phyloP scores from a whole-genome alignment of 2,329 filamentous ascomycete species.

The Metarhizium robertsii region DNA sequence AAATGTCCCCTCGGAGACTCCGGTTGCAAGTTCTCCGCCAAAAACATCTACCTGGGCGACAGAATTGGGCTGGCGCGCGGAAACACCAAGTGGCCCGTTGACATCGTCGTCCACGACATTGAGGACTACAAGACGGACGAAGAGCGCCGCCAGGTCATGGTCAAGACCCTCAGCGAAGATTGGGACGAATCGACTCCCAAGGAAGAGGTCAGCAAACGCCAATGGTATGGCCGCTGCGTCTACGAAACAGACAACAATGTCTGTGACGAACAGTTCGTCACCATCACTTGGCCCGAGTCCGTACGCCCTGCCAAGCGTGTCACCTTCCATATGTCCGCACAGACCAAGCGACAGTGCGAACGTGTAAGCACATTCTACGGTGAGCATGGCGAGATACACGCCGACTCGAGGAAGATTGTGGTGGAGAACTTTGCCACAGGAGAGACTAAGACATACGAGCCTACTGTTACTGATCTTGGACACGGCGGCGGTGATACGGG shows the following conservation, averaged over 20 bases:
- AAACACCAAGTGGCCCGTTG: conserved; percentile 71
- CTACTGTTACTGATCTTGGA: conserved; percentile 25
- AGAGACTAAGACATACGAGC: conserved; percentile 19
- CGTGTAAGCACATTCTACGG: conserved; percentile 82
- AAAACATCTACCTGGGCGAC: conserved; percentile 70
- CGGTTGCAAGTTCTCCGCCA: conserved; percentile 77
- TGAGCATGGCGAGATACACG: conserved; percentile 73
- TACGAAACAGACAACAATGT: conserved; percentile 92
- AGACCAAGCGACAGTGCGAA: conserved; percentile 79
- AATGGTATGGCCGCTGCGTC: conserved; percentile 92
- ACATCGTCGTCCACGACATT: conserved; percentile 85
- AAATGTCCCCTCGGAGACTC: conserved; percentile 58
- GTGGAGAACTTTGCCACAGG: conserved; percentile 50
- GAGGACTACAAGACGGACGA: conserved; percentile 56
- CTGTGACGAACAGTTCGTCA: conserved; percentile 85
- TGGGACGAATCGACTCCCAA: conserved; percentile 41
- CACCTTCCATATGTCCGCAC: conserved; percentile 88
- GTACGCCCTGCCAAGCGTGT: conserved; percentile 67
- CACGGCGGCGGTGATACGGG: conserved; percentile 37
- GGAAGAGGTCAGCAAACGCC: conserved; percentile 38
- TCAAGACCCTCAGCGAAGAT: conserved; percentile 39
- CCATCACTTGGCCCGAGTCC: conserved; percentile 74
- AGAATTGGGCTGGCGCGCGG: conserved; percentile 51
- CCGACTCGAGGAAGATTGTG: conserved; percentile 69
- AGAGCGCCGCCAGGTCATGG: conserved; percentile 29